Percentiles rank a stretch among this genome's conserved stretches.
Evolutionary conservation across 176 grass and related monocot genomes (phyloP).

Genomic region (Rhynchospora pubera): DNA sequence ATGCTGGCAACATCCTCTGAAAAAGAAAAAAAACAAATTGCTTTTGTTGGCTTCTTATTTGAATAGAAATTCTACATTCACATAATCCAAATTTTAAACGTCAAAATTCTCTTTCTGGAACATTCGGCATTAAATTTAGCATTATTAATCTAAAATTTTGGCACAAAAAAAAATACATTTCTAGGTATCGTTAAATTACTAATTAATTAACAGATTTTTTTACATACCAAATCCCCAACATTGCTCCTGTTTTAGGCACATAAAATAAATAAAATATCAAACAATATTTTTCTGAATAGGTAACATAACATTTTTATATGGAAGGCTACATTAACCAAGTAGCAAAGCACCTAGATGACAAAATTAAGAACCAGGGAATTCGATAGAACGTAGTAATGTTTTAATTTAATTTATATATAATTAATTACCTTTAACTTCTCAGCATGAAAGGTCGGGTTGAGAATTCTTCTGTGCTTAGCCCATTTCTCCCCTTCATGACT

Average conservation of each 20-base stretch:
- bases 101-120: neutral
- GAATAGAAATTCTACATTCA: neutral
- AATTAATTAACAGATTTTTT: neutral
- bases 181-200: neutral
- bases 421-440: constrained; percentile 59
- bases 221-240: too few relatives aligned
- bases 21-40: neutral
- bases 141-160: neutral
- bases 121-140: neutral
- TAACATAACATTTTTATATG: too few relatives aligned
- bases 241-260: too few relatives aligned
- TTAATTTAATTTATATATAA: neutral
- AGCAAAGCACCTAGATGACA: too few relatives aligned
- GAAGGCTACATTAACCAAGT: too few relatives aligned
- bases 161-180: neutral
- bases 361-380: too few relatives aligned
- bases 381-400: too few relatives aligned
- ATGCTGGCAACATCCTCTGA: constrained; percentile 57
- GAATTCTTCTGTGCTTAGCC: constrained; percentile 55
- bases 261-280: too few relatives aligned
- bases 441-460: constrained; percentile 58
- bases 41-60: neutral
- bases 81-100: neutral
- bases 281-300: too few relatives aligned
- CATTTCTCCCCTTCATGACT: constrained; percentile 63